Conservation (phyloP, 305 asterid genomes). For the Rubia occidens region DNA sequence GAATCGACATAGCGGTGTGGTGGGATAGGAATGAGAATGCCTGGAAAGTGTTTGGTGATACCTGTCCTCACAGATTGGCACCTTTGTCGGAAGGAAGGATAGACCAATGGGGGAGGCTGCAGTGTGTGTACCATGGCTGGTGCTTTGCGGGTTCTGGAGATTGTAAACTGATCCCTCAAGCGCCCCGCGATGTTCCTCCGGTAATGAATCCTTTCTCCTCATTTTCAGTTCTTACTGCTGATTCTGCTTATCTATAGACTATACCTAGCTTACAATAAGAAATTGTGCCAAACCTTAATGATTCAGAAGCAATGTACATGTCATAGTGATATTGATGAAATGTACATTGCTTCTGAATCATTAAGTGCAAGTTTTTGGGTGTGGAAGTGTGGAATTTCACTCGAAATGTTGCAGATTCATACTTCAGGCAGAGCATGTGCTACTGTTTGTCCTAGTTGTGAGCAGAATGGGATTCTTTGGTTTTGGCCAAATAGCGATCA, state of each 20-base stretch:
- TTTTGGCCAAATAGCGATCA: slow-evolving; percentile 88
- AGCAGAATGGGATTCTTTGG: slow-evolving; percentile 81
- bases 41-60: slow-evolving; percentile 86
- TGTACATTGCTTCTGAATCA: not conserved
- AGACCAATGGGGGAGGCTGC: slow-evolving; percentile 91
- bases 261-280: no score
- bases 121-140: slow-evolving; percentile 98
- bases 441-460: slow-evolving; percentile 70
- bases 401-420: slow-evolving; percentile 50
- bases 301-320: not conserved
- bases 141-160: slow-evolving; percentile 80
- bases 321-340: not conserved
- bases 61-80: slow-evolving; percentile 89
- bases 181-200: slow-evolving; percentile 91
- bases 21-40: slow-evolving; percentile 70
- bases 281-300: no score
- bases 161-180: slow-evolving; percentile 88
- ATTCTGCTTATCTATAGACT: no score
- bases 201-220: slow-evolving; percentile 21
- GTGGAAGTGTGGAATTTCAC: not conserved
- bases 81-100: slow-evolving; percentile 92
- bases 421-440: slow-evolving; percentile 77
- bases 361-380: no score
- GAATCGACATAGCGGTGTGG: slow-evolving; percentile 80
- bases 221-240: not conserved